Percentiles rank a stretch among this genome's conserved stretches.
phyloP scores from a whole-genome alignment of 108 stramenopile genomes.

The Aurantiochytrium sp. region DNA sequence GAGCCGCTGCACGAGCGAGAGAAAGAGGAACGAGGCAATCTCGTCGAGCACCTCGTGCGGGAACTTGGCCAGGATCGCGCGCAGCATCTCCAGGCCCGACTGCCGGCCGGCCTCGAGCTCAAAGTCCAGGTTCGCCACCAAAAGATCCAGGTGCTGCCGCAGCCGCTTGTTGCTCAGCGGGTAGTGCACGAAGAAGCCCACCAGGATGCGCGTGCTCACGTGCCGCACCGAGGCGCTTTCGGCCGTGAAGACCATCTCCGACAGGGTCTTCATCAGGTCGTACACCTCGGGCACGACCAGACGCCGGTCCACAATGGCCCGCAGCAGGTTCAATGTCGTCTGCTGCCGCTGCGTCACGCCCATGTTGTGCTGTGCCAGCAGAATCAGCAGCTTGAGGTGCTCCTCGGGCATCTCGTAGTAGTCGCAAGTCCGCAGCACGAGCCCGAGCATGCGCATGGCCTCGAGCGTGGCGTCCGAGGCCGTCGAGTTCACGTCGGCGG shows the following conservation, averaged over 20 bases:
- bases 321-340: background rate
- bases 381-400: background rate
- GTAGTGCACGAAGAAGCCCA: slow-evolving; percentile 30
- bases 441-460: background rate
- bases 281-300: slow-evolving; percentile 38
- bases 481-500: background rate
- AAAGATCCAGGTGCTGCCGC: background rate
- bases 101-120: background rate
- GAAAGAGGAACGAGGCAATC: background rate
- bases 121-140: slow-evolving; percentile 34
- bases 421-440: background rate
- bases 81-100: slow-evolving; percentile 28
- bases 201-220: background rate
- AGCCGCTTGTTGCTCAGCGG: slow-evolving; percentile 30
- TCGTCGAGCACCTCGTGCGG: slow-evolving; percentile 15
- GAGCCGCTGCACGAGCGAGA: background rate
- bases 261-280: slow-evolving; percentile 31
- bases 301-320: background rate
- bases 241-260: background rate
- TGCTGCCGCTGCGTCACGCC: background rate
- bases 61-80: background rate
- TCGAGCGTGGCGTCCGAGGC: background rate
- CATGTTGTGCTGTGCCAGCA: background rate
- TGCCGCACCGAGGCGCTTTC: background rate
- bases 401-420: background rate